Percentiles rank a stretch among this genome's conserved stretches.
These are phyloP conservation scores for Daldinia sp. DNA, from an alignment of 2,329 filamentous ascomycete species.

Conservation along the genomic window DNA sequence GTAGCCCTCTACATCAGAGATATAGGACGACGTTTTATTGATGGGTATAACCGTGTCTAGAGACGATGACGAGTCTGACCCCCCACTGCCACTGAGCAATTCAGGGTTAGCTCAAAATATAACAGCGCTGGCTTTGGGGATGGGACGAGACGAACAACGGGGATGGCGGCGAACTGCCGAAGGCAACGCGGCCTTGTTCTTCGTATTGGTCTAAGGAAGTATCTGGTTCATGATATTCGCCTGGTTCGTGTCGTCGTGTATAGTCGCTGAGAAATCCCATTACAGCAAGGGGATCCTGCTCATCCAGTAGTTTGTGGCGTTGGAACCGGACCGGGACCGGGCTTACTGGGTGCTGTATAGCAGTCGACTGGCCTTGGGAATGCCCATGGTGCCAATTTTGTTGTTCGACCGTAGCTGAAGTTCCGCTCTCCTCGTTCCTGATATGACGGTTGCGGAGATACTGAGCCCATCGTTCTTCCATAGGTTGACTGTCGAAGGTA, in stretches of 20 bases:
- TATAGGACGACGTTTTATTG: neutral
- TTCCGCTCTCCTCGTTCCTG: neutral
- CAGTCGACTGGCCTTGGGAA: neutral
- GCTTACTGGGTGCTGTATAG: neutral
- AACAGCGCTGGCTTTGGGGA: neutral
- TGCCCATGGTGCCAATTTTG: neutral
- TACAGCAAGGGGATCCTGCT: neutral
- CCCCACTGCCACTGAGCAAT: neutral
- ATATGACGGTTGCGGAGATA: neutral
- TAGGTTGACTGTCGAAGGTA: neutral
- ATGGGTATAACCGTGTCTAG: neutral
- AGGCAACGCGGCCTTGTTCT: neutral
- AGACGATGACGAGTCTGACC: neutral
- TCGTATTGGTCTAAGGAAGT: neutral
- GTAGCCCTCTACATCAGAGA: neutral
- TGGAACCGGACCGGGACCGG: neutral
- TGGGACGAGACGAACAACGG: neutral
- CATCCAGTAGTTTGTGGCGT: neutral
- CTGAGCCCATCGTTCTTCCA: slow-evolving; percentile 1
- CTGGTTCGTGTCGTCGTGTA: neutral
- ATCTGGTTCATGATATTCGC: neutral
- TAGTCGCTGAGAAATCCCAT: neutral
- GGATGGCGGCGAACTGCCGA: neutral
- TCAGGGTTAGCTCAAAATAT: neutral
- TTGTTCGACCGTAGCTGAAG: neutral